phyloP scores from a whole-genome alignment of 2,329 filamentous ascomycete species.

The Microcyclosporella mali region DNA sequence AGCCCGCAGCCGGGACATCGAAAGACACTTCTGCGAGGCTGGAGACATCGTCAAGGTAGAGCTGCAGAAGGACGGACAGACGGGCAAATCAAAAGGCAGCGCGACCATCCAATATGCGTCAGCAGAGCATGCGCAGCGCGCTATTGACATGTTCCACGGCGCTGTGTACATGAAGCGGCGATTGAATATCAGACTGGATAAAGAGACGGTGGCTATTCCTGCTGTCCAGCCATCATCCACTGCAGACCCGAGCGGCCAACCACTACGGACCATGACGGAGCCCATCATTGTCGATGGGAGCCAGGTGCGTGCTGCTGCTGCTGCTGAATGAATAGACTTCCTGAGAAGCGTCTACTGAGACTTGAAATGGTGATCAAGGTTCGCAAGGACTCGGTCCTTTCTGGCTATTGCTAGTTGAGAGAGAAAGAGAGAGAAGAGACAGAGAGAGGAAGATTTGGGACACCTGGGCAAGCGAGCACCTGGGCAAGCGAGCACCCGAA shows the following conservation, averaged over 20 bases:
- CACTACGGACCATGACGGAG: constrained; percentile 4
- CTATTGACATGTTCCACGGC: constrained; percentile 23
- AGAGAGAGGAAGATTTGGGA: no score
- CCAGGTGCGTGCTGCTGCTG: constrained; percentile 12
- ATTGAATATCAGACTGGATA: constrained; percentile 24
- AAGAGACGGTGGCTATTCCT: constrained; percentile 21
- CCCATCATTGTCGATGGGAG: constrained; percentile 23
- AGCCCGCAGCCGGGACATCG: constrained; percentile 22
- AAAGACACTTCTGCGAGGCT: constrained; percentile 21
- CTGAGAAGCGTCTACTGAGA: constrained; percentile 2
- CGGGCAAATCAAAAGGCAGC: constrained; percentile 26
- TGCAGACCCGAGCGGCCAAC: constrained; percentile 1
- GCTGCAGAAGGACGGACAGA: constrained; percentile 20
- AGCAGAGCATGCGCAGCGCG: constrained; percentile 21
- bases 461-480: no score
- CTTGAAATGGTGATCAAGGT: not conserved
- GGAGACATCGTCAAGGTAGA: constrained; percentile 24
- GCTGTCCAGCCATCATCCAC: constrained; percentile 5
- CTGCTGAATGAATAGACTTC: not conserved
- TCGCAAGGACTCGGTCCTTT: constrained; percentile 3
- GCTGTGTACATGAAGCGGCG: constrained; percentile 20
- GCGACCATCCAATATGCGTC: constrained; percentile 24
- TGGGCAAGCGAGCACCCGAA: not conserved
- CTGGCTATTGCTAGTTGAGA: not conserved
- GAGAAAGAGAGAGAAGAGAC: no score